Base-by-base conservation (phyloP, 495 filamentous ascomycete species). In the Penicillium goetzii region DNA sequence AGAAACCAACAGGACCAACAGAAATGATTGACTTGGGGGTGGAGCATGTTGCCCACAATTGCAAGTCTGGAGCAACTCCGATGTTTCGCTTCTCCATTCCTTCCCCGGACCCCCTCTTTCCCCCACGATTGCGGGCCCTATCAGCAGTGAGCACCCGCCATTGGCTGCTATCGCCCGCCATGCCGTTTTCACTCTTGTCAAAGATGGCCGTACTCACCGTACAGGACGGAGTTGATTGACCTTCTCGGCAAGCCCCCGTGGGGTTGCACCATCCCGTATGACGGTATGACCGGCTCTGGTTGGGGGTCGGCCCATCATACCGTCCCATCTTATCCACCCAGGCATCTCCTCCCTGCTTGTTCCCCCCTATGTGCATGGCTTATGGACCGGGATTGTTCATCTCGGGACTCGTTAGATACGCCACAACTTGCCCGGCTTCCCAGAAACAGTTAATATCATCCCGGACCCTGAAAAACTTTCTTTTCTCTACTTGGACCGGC, bases 31-130 rank as follows among this genome's bases (percentile, higher is more conserved):
- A 19, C 4, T 43, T 3, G 15, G 15, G 38, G 40, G n/a, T n/a
- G n/a, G 40, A 43, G 17, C 14, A 23, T 10, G 2, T 45, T 10
- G n/a, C 19, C 41, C 41, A 45, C 41, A 40, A 40, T 43, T n/a
- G n/a, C n/a, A 45, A 45, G 2, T 47, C 21, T 49, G 61, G 49
- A 51, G 54, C 53, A 33, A 28, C 43, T 52, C 53, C 56, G 51
- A 52, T 59, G 52, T 56, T 58, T 34, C 26, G 56, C 19, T 21
- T 12, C 41, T 45, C 41, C 41, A 45, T 45, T 11, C 19, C 58
- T 64, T 64, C 61, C 58, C 65, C 61, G 21, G 61, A 50, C 47
- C 47, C 47, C 45, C 47, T 15, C 47, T 28, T 40, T 43, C 56
- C 55, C 63, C 63, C 63, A 50, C 57, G 58, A 41, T 34, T 33